Base-by-base conservation (phyloP, 129 eudicot genomes). In the Flaveria sonorensis region DNA sequence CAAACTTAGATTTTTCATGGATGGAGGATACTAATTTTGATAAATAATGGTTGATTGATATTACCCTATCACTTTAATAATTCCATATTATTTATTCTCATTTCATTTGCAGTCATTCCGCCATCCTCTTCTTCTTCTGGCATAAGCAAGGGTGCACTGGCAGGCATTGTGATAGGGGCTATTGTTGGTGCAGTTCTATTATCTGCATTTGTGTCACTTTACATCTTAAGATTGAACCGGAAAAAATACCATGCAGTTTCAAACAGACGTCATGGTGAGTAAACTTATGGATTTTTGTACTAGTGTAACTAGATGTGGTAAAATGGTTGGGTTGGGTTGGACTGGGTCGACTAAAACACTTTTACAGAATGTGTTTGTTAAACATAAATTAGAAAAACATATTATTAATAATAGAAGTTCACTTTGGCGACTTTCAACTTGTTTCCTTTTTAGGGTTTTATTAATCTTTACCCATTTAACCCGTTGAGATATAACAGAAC, bases 61-160 rank as follows among this genome's bases (percentile, higher is more conserved):
- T 15, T 1, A 2, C 64, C 15, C 0, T 26, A 50, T 55, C 8
- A 72, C 39, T 61, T 63, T 20, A 32, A 23, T 61, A 28, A 1
- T 61, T 61, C 11, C 40, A 60, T 60, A 40, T 52, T 64, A 40
- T 53, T 42, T 30, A 77, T 75, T 30, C 63, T 71, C 70, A 12
- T 67, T 78, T 77, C 16, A 36, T 59, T 76, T 68, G 76, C 88
- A 90, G 96, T 81, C 39, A 57, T 82, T 52, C 83, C 79, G 69
- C 3, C 76, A 2, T 36, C 87, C 7, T 14, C 86, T 13, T 88
- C 97, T 63, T 67, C 88, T 18, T 85, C 95, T 66, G 89, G 96
- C 65, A 16, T 93, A 82, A 90, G 97, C 88, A 88, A 84, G 82
- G 97, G 96, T 32, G 91, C 90, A 46, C 7, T 93, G 14, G 97